Percentiles rank a stretch among this genome's conserved stretches.
Conservation (phyloP, 2,329 filamentous ascomycete genomes). For the Claviceps digitariae region DNA sequence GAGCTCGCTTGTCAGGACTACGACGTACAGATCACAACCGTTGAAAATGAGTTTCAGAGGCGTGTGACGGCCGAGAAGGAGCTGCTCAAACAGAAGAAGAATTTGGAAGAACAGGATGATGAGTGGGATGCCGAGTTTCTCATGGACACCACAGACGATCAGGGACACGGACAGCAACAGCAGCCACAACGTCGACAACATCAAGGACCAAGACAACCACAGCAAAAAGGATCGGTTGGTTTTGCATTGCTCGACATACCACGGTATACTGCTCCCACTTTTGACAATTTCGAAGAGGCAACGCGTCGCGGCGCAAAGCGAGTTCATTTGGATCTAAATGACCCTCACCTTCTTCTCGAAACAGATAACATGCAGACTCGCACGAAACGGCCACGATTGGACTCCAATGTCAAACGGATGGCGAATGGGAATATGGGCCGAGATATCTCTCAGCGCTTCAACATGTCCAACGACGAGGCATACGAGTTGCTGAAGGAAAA, state of each 20-base stretch:
- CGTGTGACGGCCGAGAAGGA: conserved; percentile 19
- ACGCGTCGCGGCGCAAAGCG: conserved; percentile 63
- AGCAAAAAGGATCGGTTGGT: conserved; percentile 53
- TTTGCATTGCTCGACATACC: conserved; percentile 45
- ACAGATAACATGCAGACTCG: conserved; percentile 53
- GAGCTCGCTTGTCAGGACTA: conserved; percentile 79
- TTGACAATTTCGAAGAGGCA: conserved; percentile 67
- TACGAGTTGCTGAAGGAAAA: conserved; percentile 96
- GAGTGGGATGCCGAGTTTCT: conserved; percentile 52
- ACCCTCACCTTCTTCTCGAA: conserved; percentile 76
- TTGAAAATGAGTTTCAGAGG: conserved; percentile 24
- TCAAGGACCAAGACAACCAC: conserved; percentile 29
- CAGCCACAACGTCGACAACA: not conserved
- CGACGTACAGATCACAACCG: conserved; percentile 48
- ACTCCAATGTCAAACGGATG: conserved; percentile 50
- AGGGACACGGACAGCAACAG: not conserved
- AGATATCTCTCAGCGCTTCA: conserved; percentile 71
- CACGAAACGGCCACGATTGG: conserved; percentile 43
- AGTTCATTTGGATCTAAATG: conserved; percentile 74
- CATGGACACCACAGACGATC: conserved; percentile 32
- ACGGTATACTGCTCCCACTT: conserved; percentile 51
- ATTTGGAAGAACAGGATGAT: conserved; percentile 31
- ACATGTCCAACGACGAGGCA: conserved; percentile 89
- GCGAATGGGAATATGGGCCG: conserved; percentile 57
- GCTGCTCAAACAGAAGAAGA: conserved; percentile 17